Conservation (phyloP, 2,329 filamentous ascomycete species). For the Cladorrhinum sp. region DNA sequence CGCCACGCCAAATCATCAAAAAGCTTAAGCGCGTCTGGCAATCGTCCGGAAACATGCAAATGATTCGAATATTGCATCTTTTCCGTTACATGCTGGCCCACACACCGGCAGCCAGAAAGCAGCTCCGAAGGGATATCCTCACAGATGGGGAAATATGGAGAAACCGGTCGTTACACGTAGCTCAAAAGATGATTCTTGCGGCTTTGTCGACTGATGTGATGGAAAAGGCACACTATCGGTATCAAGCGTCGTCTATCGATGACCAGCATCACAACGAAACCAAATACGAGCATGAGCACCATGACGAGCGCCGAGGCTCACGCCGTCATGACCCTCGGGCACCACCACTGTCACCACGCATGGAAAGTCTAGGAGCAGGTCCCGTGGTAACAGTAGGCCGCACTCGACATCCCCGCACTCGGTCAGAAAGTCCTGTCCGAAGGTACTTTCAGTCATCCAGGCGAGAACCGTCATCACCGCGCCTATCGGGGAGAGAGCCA, state of each 20-base stretch:
- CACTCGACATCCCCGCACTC: no score
- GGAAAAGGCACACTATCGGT: background rate
- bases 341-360: background rate
- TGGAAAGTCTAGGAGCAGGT: no score
- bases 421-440: no score
- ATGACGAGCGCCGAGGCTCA: no score
- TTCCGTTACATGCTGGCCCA: constrained; percentile 1
- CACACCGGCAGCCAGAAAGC: background rate
- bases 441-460: no score
- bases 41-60: background rate
- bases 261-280: background rate
- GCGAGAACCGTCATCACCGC: no score
- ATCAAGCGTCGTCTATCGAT: background rate
- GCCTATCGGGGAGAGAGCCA: no score
- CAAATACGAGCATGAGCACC: no score
- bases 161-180: background rate
- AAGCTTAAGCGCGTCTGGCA: background rate
- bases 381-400: no score
- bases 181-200: background rate
- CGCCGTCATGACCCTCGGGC: no score
- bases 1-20: background rate
- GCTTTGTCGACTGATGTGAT: background rate
- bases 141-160: background rate
- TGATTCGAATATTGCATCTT: background rate
- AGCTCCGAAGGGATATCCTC: background rate